Evolutionary conservation across 495 filamentous ascomycete species (phyloP), one percentile per base, ranked within the genome.

Genomic region (Hypoxylon crocopeplum): DNA sequence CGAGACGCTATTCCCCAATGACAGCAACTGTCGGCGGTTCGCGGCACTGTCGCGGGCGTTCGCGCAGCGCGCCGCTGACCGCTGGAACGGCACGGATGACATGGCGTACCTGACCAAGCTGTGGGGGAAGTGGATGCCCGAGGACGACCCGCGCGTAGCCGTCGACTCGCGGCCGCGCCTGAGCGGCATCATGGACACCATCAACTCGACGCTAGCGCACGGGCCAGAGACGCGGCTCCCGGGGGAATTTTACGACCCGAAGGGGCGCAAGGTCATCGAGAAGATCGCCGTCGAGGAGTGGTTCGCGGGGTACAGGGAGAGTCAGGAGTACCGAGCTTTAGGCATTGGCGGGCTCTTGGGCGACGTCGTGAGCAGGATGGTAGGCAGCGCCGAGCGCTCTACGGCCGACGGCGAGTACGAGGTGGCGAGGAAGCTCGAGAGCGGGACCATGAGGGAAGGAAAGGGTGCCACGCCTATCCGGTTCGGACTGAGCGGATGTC

Each of bases 1-100:
- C 48, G 94, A 98, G 75, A 97, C 93, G 0, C 77, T 98, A 0
- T 97, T 88, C 70, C 94, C 94, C 0, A 98, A 98, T 68, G 92
- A 96, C 49, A 75, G 80, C 42, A 90, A 86, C 70, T 98, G 94
- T 72, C 83, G 87, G 30, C 83, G 94, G 8, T 94, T 97, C 69
- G 84, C 84, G 20, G 89, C 93, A 45, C 81, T 98, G 6, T 82
- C 86, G 1, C 75, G 86, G 17, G 87, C 88, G 0, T 98, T 97
- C 70, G 92, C 93, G 1, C 82, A 93, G 45, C 81, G 90, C 5
- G 82, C 93, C 3, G 91, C 92, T 7, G 79, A 86, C 25, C 81
- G 86, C 65, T 96, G 90, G 89, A 97, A 97, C 69, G 76, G 82
- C 8, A 82, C 88, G 2, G 79, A 87, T 16, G 88, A 98, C 56